Percentiles rank a stretch among this genome's conserved stretches.
Conservation (phyloP, 2,329 filamentous ascomycete species). For the Thermomyces lanuginosus region DNA sequence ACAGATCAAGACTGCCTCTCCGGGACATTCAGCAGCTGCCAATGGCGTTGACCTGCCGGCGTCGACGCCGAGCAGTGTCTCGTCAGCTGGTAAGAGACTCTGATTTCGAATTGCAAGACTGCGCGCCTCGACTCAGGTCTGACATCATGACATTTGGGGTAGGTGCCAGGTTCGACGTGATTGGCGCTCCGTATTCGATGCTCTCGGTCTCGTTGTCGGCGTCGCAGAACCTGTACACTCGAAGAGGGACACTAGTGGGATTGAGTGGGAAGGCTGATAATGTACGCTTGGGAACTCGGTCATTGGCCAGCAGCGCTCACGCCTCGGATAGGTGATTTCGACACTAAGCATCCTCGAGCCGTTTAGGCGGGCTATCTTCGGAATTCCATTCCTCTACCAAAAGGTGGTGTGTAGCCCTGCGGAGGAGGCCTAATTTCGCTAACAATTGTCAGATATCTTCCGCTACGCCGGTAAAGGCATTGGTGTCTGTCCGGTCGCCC, state of each 20-base stretch:
- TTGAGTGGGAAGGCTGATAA: conserved; percentile 83
- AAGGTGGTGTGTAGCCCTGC: conserved; percentile 26
- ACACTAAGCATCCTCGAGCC: conserved; percentile 78
- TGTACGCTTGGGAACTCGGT: conserved; percentile 33
- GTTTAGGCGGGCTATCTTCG: conserved; percentile 59
- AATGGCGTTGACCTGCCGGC: conserved; percentile 23
- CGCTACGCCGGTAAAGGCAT: conserved; percentile 68
- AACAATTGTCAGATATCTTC: conserved; percentile 49
- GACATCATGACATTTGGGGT: conserved; percentile 1
- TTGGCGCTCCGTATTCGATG: conserved; percentile 82
- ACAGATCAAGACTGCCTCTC: conserved; percentile 29
- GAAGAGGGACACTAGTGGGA: conserved; percentile 77
- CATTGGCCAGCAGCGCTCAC: conserved; percentile 1
- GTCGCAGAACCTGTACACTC: conserved; percentile 83
- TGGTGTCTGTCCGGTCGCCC: conserved; percentile 76
- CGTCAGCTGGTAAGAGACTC: conserved; percentile 24
- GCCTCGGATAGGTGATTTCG: conserved; percentile 67
- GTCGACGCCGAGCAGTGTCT: conserved; percentile 22
- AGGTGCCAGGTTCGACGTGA: conserved; percentile 92
- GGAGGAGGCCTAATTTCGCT: conserved; percentile 6
- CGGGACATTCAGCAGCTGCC: conserved; percentile 20
- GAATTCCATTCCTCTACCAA: conserved; percentile 92
- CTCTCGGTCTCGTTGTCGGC: conserved; percentile 85
- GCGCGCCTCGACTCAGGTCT: no score
- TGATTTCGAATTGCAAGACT: no score